Conservation (phyloP, 768 basidiomycete genomes). For the Podaxis sp. region DNA sequence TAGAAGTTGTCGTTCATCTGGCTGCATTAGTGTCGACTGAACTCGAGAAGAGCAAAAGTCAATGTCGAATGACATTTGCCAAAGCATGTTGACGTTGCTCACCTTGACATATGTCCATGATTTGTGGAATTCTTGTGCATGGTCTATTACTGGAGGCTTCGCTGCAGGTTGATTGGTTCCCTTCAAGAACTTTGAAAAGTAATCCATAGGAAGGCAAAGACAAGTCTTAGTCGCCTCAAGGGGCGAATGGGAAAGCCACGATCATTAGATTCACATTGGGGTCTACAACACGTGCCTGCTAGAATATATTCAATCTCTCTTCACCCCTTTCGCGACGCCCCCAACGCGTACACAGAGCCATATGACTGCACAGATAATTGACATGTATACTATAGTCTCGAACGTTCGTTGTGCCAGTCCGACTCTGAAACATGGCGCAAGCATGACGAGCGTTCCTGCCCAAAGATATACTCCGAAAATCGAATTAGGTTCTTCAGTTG, state of each 20-base stretch:
- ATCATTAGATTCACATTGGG: neutral
- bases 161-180: conserved; percentile 38
- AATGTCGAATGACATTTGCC: neutral
- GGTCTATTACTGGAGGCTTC: conserved; percentile 55
- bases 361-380: conserved; percentile 4
- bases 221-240: neutral
- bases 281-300: conserved; percentile 1
- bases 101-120: conserved; percentile 81
- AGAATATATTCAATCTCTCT: neutral
- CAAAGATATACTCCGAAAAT: conserved; percentile 15
- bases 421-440: conserved; percentile 13
- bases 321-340: neutral
- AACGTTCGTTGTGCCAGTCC: conserved; percentile 13
- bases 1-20: conserved; percentile 85
- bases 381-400: conserved; percentile 13
- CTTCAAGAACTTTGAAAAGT: conserved; percentile 80
- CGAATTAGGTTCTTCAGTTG: conserved; percentile 10
- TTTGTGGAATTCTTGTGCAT: conserved; percentile 68
- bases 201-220: conserved; percentile 57
- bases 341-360: conserved; percentile 11
- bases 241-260: neutral
- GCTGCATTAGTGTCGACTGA: conserved; percentile 80
- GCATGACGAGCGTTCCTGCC: conserved; percentile 7
- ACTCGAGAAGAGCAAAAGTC: neutral
- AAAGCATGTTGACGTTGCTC: conserved; percentile 12